Evolutionary conservation across 495 filamentous ascomycete genomes (phyloP).

Genomic region (Extremus antarcticus): DNA sequence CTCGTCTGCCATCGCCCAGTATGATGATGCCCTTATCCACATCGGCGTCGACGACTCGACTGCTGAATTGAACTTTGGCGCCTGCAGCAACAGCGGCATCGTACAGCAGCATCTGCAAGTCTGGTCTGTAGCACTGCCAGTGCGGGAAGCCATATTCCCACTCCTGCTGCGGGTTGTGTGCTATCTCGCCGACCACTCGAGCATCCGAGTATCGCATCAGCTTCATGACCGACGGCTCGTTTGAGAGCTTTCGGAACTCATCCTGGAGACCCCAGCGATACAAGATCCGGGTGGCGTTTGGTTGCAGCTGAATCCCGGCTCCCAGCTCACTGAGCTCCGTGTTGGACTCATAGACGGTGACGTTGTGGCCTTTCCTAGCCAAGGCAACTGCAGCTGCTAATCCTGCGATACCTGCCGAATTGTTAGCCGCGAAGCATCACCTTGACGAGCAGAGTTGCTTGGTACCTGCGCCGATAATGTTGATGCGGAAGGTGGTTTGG

Average conservation of each 20-base stretch:
- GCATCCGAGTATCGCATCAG: not conserved
- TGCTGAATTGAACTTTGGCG: conserved; percentile 33
- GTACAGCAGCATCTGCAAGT: conserved; percentile 47
- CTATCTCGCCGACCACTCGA: conserved; percentile 2
- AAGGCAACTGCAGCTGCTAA: conserved; percentile 43
- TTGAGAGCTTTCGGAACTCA: conserved; percentile 38
- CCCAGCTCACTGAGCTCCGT: conserved; percentile 10
- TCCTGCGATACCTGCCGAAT: conserved; percentile 49
- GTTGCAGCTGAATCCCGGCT: conserved; percentile 8
- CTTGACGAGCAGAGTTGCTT: too few relatives aligned
- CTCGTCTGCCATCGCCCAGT: conserved; percentile 5
- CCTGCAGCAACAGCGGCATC: conserved; percentile 37
- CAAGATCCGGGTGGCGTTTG: conserved; percentile 11
- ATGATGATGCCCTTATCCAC: conserved; percentile 21
- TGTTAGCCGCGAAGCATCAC: too few relatives aligned
- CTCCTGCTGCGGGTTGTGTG: conserved; percentile 22
- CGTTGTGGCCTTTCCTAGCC: conserved; percentile 42
- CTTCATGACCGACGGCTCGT: conserved; percentile 18
- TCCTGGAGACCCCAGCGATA: conserved; percentile 22
- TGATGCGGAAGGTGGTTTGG: too few relatives aligned
- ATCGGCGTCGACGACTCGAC: conserved; percentile 31
- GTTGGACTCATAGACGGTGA: conserved; percentile 24
- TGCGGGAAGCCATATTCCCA: conserved; percentile 33
- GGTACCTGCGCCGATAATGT: too few relatives aligned
- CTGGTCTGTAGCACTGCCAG: conserved; percentile 46